Evolutionary conservation across 352 stramenopile genomes (phyloP).

Genomic region (Phytophthora colocasiae): DNA sequence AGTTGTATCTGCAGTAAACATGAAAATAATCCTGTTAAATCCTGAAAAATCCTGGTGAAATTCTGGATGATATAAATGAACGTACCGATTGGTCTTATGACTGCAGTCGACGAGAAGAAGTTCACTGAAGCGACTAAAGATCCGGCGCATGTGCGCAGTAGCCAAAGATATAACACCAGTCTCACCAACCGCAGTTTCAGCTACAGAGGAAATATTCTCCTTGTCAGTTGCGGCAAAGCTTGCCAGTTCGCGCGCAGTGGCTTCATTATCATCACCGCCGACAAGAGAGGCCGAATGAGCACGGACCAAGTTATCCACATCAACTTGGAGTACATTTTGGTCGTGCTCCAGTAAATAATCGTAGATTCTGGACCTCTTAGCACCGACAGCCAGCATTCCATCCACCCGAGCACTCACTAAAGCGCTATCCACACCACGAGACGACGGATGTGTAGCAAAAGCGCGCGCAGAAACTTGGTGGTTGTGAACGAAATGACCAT

Average conservation of each 20-base stretch:
- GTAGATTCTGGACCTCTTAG: constrained; percentile 13
- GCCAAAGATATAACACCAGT: constrained; percentile 15
- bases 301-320: constrained; percentile 28
- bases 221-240: constrained; percentile 1
- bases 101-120: constrained; percentile 16
- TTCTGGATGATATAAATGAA: background rate
- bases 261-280: constrained; percentile 7
- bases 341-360: constrained; percentile 24
- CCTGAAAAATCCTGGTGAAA: background rate
- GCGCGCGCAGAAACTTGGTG: background rate
- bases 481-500: constrained; percentile 16
- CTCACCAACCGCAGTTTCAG: constrained; percentile 1
- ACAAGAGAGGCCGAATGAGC: background rate
- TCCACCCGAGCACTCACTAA: constrained; percentile 1
- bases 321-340: constrained; percentile 29
- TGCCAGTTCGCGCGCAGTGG: constrained; percentile 2
- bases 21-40: background rate
- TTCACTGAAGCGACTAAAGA: constrained; percentile 20
- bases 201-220: background rate
- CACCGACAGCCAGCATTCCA: constrained; percentile 20
- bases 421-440: background rate
- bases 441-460: constrained; percentile 5
- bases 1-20: constrained; percentile 25
- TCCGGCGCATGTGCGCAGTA: constrained; percentile 7
- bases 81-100: constrained; percentile 22